A percentile compares a stretch with the other conserved stretches of the same genome.
Evolutionary conservation across 108 stramenopile genomes (phyloP).

Genomic region (Schizochytrium sp.): DNA sequence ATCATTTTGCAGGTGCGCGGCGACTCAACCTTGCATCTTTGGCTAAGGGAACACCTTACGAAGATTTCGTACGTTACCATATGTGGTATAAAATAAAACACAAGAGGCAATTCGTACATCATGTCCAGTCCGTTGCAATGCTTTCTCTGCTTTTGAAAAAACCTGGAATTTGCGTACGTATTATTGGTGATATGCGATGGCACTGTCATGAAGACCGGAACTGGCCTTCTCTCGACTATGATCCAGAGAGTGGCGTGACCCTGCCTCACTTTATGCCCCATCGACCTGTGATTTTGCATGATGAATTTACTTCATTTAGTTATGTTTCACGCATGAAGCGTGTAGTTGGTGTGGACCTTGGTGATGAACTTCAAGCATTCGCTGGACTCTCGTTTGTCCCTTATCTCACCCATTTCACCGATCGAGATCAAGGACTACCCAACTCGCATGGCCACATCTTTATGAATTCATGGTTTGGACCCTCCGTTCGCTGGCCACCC

Average conservation of each 20-base stretch:
- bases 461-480: conserved; percentile 30
- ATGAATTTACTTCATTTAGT: conserved; percentile 19
- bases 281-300: background rate
- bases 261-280: conserved; percentile 34
- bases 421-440: conserved; percentile 17
- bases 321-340: background rate
- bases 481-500: conserved; percentile 6
- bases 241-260: background rate
- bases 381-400: conserved; percentile 14
- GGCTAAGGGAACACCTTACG: conserved; percentile 4
- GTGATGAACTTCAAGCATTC: conserved; percentile 44
- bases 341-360: background rate
- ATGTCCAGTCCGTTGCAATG: conserved; percentile 52
- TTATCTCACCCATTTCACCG: conserved; percentile 44
- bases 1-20: conserved; percentile 17
- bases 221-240: background rate
- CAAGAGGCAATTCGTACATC: conserved; percentile 3
- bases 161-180: conserved; percentile 48
- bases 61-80: conserved; percentile 6
- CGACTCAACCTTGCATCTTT: background rate
- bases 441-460: background rate
- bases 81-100: conserved; percentile 17
- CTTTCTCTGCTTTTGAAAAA: conserved; percentile 22
- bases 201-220: conserved; percentile 1
- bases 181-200: conserved; percentile 12